phyloP scores from a whole-genome alignment of 768 basidiomycete genomes.

The Dioszegia crocea region DNA sequence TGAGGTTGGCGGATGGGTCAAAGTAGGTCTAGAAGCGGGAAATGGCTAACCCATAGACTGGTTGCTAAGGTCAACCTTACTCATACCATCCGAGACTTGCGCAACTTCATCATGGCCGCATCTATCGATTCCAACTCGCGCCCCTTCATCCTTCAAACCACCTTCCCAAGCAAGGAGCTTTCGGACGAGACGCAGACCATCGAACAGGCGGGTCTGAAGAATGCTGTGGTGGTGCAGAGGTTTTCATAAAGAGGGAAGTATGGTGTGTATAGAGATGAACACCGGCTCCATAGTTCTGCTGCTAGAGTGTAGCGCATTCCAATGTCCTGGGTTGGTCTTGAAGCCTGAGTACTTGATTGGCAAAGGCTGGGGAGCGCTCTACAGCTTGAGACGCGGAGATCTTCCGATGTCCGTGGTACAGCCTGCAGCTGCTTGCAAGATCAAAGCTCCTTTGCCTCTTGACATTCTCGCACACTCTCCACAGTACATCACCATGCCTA shows the following conservation, averaged over 20 bases:
- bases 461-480: background rate
- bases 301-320: too few species aligned
- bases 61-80: constrained; percentile 82
- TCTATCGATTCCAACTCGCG: constrained; percentile 59
- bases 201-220: constrained; percentile 65
- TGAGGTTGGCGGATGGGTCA: constrained; percentile 85
- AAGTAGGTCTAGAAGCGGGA: constrained; percentile 55
- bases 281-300: too few species aligned
- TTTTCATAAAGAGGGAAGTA: constrained; percentile 41
- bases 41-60: constrained; percentile 55
- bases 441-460: background rate
- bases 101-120: constrained; percentile 47
- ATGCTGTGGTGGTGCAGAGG: constrained; percentile 80
- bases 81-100: constrained; percentile 54
- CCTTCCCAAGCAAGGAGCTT: constrained; percentile 76
- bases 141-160: constrained; percentile 74
- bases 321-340: too few species aligned
- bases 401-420: background rate
- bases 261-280: too few species aligned
- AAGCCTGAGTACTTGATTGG: too few species aligned
- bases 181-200: constrained; percentile 66
- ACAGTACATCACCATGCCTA: constrained; percentile 25
- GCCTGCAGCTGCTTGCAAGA: background rate
- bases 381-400: background rate
- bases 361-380: too few species aligned